Evolutionary conservation across 495 filamentous ascomycete genomes (phyloP).

Genomic region (Hamigera avellanea): DNA sequence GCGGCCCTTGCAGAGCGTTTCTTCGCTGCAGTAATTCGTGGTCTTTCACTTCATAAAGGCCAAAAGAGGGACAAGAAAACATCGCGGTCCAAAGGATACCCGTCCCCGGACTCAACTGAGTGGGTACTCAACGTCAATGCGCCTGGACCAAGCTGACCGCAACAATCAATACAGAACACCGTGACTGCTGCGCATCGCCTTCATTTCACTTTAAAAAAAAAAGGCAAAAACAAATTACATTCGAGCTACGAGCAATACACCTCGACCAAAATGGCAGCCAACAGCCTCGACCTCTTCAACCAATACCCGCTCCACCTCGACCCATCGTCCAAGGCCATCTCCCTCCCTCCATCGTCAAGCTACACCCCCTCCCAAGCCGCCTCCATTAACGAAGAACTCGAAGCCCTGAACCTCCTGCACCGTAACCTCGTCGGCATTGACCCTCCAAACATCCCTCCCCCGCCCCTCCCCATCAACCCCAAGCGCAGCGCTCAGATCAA

Average conservation of each 20-base stretch:
- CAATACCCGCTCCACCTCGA: slow-evolving; percentile 73
- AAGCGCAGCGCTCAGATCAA: slow-evolving; percentile 74
- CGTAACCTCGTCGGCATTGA: slow-evolving; percentile 49
- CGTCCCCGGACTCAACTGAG: slow-evolving; percentile 7
- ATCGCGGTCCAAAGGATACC: too few species aligned
- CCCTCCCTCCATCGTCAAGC: slow-evolving; percentile 34
- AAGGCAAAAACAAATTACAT: too few species aligned
- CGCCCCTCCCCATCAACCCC: slow-evolving; percentile 71
- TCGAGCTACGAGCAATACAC: too few species aligned
- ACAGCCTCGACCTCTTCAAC: slow-evolving; percentile 58
- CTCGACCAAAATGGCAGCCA: neutral
- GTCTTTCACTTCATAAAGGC: too few species aligned
- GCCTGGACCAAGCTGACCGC: neutral
- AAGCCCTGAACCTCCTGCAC: slow-evolving; percentile 63
- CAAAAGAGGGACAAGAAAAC: too few species aligned
- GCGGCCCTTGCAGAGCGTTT: too few species aligned
- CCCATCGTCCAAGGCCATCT: slow-evolving; percentile 64
- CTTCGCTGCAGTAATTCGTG: too few species aligned
- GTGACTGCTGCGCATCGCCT: too few species aligned
- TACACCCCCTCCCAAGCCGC: slow-evolving; percentile 22
- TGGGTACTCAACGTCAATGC: neutral
- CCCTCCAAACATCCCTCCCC: slow-evolving; percentile 50
- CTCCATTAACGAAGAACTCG: slow-evolving; percentile 52
- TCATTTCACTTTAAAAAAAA: too few species aligned
- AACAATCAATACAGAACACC: too few species aligned